Evolutionary conservation across 352 stramenopile species (phyloP), one percentile per base, ranked within the genome.

Genomic region (Pythium periplocum): DNA sequence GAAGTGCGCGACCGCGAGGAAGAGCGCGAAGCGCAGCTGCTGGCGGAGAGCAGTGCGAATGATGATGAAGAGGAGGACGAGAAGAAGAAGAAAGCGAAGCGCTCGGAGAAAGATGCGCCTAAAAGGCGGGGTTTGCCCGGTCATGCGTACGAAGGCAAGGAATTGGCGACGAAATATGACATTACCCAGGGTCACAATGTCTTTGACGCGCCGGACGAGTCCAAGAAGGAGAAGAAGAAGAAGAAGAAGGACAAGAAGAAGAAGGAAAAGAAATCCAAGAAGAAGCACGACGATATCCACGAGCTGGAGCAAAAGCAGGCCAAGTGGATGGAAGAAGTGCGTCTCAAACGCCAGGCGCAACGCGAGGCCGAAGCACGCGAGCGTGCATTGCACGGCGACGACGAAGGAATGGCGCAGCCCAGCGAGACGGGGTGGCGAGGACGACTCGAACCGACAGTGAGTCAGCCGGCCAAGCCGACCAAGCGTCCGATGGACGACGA

Each of bases 121-220:
- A 62, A 57, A 32, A 62, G 44, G 51, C 63, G 79, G 7, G 82
- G 82, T 6, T 57, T 84, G 51, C 88, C 87, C 0, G 87, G 87
- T 3, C 79, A 96, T 59, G 88, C 87, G 1, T 96, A 97, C 67
- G 71, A 95, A 53, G 87, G 83, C 48, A 93, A 96, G 53, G 76
- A 96, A 50, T 64, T 96, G 38, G 82, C 71, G 3, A 74, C 57
- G 10, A 55, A 63, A 6, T 90, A 87, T 59, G 69, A 88, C 55
- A 74, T 97, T 33, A 45, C 73, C 11, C 57, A 83, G 47, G 87
- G 89, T 26, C 81, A 94, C 38, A 83, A 97, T 26, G 77, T 96
- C 26, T 97, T 95, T 63, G 79, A 70, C 9, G 76, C 74, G 9
- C 70, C 73, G 0, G 55, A 77, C 30, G 72, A 87, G 64, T 74